Evolutionary conservation across 805 yeast species (phyloP).

Genomic region (Candida wancherniae): DNA sequence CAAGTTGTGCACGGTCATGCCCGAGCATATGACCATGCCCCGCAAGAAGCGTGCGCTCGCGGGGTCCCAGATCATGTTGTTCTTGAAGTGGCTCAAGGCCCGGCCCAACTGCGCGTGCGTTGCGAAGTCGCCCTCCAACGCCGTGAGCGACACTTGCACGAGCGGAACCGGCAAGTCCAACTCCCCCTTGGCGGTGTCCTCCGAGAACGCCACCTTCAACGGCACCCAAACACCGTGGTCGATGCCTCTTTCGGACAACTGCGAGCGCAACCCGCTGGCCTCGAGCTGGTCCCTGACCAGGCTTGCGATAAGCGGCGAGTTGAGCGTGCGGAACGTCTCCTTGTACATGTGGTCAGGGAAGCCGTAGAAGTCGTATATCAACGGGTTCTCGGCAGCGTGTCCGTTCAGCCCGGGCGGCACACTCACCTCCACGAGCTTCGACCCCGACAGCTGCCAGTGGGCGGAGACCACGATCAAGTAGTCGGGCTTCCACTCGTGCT

Average conservation of each 20-base stretch:
- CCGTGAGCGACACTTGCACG: constrained; percentile 48
- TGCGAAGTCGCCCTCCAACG: constrained; percentile 34
- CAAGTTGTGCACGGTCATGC: constrained; percentile 78
- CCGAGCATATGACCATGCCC: constrained; percentile 58
- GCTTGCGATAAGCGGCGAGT: constrained; percentile 39
- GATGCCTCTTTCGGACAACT: constrained; percentile 54
- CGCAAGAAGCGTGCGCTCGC: constrained; percentile 18
- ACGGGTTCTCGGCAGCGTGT: constrained; percentile 40
- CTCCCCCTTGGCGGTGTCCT: not conserved
- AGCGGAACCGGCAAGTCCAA: constrained; percentile 44
- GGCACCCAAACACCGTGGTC: constrained; percentile 89
- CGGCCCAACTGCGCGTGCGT: constrained; percentile 52
- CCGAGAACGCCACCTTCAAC: constrained; percentile 57
- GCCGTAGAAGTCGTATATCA: constrained; percentile 72
- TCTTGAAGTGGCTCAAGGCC: constrained; percentile 47
- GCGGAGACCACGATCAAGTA: constrained; percentile 67
- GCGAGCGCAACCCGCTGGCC: constrained; percentile 40
- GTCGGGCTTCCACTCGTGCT: constrained; percentile 51
- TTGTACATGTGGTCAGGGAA: constrained; percentile 63
- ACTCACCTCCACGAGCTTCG: constrained; percentile 45
- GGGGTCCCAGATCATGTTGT: constrained; percentile 32
- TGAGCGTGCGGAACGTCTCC: constrained; percentile 54
- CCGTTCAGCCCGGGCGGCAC: constrained; percentile 29
- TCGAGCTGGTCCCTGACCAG: constrained; percentile 40
- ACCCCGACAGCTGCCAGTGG: constrained; percentile 60